Evolutionary conservation across 2,329 filamentous ascomycete species (phyloP).

Genomic region (Paracorniculantispora psalliotae): DNA sequence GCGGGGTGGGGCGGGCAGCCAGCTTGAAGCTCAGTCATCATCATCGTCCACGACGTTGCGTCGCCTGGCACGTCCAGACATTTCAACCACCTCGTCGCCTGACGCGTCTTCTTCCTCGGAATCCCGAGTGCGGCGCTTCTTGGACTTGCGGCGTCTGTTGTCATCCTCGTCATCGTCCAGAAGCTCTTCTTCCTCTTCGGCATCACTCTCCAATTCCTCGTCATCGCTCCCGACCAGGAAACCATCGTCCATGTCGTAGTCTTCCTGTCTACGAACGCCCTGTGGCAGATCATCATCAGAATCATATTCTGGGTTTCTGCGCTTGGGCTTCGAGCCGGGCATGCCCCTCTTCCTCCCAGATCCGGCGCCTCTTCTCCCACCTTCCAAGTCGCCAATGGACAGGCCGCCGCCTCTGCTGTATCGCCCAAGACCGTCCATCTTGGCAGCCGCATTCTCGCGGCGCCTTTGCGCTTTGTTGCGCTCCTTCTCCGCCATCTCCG

Average conservation of each 20-base stretch:
- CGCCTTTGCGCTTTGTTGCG: conserved; percentile 61
- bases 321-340: conserved; percentile 47
- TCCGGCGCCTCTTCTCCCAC: conserved; percentile 41
- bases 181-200: conserved; percentile 56
- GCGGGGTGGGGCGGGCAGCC: background rate
- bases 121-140: conserved; percentile 48
- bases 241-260: conserved; percentile 75
- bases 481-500: conserved; percentile 71
- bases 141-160: conserved; percentile 38
- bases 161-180: conserved; percentile 45
- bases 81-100: conserved; percentile 44
- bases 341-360: conserved; percentile 50
- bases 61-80: conserved; percentile 44
- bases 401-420: conserved; percentile 55
- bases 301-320: conserved; percentile 61
- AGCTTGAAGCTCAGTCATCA: conserved; percentile 40
- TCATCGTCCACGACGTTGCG: conserved; percentile 57
- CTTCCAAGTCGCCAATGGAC: conserved; percentile 66
- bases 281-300: conserved; percentile 69
- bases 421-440: conserved; percentile 51
- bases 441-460: conserved; percentile 62
- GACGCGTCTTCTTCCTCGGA: conserved; percentile 48
- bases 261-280: conserved; percentile 59
- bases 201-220: conserved; percentile 56
- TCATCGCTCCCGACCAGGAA: conserved; percentile 74